A percentile compares a stretch with the other conserved stretches of the same genome.
Evolutionary conservation across 2,329 filamentous ascomycete genomes (phyloP).

Genomic region (Sclerotinia borealis): DNA sequence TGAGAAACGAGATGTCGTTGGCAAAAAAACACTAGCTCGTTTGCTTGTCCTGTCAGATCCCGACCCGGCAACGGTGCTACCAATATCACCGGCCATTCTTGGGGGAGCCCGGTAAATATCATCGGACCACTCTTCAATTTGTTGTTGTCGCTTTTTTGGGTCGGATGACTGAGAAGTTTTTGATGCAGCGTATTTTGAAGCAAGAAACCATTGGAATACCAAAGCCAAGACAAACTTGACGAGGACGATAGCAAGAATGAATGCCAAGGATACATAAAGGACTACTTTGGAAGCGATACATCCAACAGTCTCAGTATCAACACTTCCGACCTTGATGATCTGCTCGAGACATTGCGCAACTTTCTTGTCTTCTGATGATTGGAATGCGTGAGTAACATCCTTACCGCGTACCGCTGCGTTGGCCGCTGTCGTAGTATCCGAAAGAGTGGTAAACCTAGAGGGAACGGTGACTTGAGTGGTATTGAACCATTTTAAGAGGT

Average conservation of each 20-base stretch:
- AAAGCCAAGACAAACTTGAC: constrained; percentile 85
- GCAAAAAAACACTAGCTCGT: constrained; percentile 76
- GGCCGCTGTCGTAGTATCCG: constrained; percentile 54
- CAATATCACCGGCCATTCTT: constrained; percentile 69
- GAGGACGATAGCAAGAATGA: constrained; percentile 84
- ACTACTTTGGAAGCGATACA: constrained; percentile 98
- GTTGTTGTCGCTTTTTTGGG: constrained; percentile 76
- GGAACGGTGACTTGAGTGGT: constrained; percentile 70
- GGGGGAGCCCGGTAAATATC: constrained; percentile 92
- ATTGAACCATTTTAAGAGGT: constrained; percentile 89
- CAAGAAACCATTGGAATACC: constrained; percentile 94
- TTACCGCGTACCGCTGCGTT: constrained; percentile 68
- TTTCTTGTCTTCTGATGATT: constrained; percentile 70
- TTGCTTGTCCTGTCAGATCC: constrained; percentile 68
- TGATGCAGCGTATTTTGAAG: constrained; percentile 73
- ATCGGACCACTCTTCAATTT: constrained; percentile 97
- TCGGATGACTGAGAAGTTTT: constrained; percentile 81
- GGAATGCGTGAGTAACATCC: constrained; percentile 85
- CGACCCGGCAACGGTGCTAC: constrained; percentile 60
- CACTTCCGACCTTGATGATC: constrained; percentile 90
- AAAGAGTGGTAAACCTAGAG: constrained; percentile 70
- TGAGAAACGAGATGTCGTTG: constrained; percentile 91
- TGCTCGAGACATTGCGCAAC: constrained; percentile 83
- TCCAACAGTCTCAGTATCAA: constrained; percentile 92
- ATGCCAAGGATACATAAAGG: constrained; percentile 83